Evolutionary conservation across 495 filamentous ascomycete species (phyloP).

Genomic region (Lindgomyces ingoldianus): DNA sequence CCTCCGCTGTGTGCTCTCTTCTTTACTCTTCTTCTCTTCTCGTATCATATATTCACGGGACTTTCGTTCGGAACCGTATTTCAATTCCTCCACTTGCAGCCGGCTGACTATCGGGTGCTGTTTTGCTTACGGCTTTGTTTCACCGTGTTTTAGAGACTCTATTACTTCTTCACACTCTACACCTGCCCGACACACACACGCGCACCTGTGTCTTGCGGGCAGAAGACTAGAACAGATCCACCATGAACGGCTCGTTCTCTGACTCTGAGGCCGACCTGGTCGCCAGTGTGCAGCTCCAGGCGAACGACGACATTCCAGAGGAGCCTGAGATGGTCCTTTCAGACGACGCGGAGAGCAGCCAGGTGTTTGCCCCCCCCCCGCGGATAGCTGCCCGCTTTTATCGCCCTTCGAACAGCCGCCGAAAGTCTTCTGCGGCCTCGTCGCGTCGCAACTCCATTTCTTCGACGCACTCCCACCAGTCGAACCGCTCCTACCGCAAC

Average conservation of each 20-base stretch:
- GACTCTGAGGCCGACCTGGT: conserved; percentile 27
- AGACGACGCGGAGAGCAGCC: conserved; percentile 33
- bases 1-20: neutral
- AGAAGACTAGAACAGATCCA: neutral
- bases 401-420: conserved; percentile 65
- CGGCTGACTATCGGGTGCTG: conserved; percentile 8
- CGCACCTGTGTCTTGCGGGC: neutral
- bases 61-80: conserved; percentile 23
- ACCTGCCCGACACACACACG: conserved; percentile 19
- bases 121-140: conserved; percentile 29
- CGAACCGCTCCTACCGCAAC: conserved; percentile 62
- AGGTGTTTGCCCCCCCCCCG: conserved; percentile 66
- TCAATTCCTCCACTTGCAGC: conserved; percentile 23
- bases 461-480: conserved; percentile 75
- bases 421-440: conserved; percentile 81
- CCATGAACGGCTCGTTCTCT: conserved; percentile 27
- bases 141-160: conserved; percentile 17
- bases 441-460: conserved; percentile 89
- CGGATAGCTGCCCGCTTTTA: conserved; percentile 87
- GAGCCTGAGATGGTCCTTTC: conserved; percentile 41
- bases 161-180: neutral
- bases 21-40: conserved; percentile 31
- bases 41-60: conserved; percentile 27
- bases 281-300: conserved; percentile 6
- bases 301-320: conserved; percentile 41